These are phyloP conservation scores for Microbotryum intermedium DNA, from an alignment of 1,284 basidiomycete genomes.

Conservation along the genomic window DNA sequence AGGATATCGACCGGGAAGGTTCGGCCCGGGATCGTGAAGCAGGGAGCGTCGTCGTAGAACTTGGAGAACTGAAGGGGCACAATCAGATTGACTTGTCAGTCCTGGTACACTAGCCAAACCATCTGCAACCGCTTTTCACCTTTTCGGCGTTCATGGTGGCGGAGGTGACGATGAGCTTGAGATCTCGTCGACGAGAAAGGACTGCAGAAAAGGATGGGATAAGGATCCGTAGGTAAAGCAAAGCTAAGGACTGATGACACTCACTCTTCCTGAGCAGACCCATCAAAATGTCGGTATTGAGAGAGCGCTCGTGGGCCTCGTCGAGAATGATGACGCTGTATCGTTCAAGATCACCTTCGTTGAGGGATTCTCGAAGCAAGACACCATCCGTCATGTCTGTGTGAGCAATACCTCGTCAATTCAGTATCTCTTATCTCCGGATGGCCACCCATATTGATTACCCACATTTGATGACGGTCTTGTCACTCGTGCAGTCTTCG, in stretches of 20 bases:
- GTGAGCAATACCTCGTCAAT: neutral
- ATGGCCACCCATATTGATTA: neutral
- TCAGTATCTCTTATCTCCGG: no score
- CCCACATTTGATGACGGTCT: conserved; percentile 77
- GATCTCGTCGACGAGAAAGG: conserved; percentile 58
- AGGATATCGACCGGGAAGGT: conserved; percentile 97
- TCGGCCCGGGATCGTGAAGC: conserved; percentile 93
- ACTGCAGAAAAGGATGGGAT: no score
- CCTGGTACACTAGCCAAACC: neutral
- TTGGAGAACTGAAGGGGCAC: conserved; percentile 56
- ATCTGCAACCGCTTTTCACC: conserved; percentile 50
- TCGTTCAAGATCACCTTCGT: conserved; percentile 84
- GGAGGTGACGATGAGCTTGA: conserved; percentile 82
- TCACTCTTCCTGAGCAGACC: conserved; percentile 49
- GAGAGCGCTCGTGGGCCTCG: conserved; percentile 90
- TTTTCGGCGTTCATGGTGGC: conserved; percentile 85
- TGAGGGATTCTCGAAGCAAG: conserved; percentile 87
- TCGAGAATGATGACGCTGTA: conserved; percentile 94
- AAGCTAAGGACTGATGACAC: neutral
- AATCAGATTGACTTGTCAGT: neutral
- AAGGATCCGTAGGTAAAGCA: neutral
- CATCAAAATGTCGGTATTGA: conserved; percentile 94
- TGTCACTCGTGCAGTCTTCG: conserved; percentile 97
- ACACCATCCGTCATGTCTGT: conserved; percentile 80
- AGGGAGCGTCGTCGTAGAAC: conserved; percentile 92